phyloP scores from a whole-genome alignment of 2,329 filamentous ascomycete species.

The Pseudogymnoascus sp. region DNA sequence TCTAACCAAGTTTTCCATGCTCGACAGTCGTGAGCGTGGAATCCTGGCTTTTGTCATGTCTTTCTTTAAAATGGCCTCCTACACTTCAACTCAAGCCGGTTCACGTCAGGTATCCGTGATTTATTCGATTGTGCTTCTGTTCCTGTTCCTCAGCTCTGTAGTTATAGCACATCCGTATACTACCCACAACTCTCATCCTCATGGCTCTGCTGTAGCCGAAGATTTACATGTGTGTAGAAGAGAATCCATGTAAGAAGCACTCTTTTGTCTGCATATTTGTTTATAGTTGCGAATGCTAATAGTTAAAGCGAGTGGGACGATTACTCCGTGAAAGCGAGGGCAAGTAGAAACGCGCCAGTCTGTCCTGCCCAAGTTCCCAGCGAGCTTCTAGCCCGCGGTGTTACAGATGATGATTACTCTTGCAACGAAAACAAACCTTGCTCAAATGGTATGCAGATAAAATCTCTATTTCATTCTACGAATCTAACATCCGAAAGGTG shows the following conservation, averaged over 20 bases:
- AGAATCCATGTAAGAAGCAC: background rate
- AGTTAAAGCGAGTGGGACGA: background rate
- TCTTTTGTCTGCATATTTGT: background rate
- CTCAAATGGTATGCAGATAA: conserved; percentile 14
- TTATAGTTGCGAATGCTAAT: background rate
- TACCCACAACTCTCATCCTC: background rate
- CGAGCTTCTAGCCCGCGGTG: background rate
- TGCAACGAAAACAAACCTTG: conserved; percentile 20
- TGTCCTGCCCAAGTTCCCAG: background rate
- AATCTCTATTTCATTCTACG: background rate
- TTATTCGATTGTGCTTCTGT: background rate
- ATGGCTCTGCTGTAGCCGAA: background rate
- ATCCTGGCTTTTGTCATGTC: background rate
- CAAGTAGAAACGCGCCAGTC: background rate
- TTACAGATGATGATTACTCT: conserved; percentile 16
- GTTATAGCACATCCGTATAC: background rate
- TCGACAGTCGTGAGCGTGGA: background rate
- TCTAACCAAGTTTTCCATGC: background rate
- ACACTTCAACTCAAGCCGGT: background rate
- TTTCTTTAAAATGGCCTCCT: background rate
- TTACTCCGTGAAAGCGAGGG: background rate
- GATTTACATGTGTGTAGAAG: background rate
- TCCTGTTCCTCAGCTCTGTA: background rate
- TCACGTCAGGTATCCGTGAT: background rate
- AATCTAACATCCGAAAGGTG: conserved; percentile 4